Base-by-base conservation (phyloP, 805 yeast species). In the Hyphopichia homilentoma region DNA sequence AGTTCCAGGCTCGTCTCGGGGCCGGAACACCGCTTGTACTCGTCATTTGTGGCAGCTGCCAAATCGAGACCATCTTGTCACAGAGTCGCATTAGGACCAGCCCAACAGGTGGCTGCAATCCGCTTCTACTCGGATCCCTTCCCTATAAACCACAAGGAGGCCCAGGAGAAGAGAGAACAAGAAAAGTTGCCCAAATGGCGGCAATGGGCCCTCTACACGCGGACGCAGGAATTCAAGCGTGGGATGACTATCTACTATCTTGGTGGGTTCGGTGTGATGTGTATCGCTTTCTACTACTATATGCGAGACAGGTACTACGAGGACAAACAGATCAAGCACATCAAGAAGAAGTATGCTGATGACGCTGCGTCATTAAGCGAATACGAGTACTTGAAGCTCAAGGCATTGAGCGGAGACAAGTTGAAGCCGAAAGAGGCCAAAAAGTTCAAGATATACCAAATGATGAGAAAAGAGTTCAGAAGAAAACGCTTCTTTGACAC, bases 281-380 rank as follows among this genome's bases (percentile, higher is more conserved):
- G 78, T 18, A 62, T 73, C 14, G 73, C 79, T 36, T 84, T 86
- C 32, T 68, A 75, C 36, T 70, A 70, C 48, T 78, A 79, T 52
- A 79, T 83, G 77, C 67, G 77, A 45, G 83, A 81, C 47, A 54
- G 82, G 31, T 83, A 74, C 52, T 59, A 66, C 27, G 79, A 79
- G 55, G 90, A 84, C 40, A 64, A 73, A 36, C 86, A 81, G 47
- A 59, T 77, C 37, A 71, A 54, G 37, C 48, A 43, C 39, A 74
- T 52, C 36, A 59, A 47, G 43, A 49, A 36, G 54, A 74, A 61
- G 47, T 66, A 57, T 49, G 44, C 16, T 35, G 45, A 14, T 48
- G 66, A 57, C 26, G 70, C 70, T 3, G 54, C 50, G 2, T 44
- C 53, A 7, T 58, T 75, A 16, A 70, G 73, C 28, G 89, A 84